Evolutionary conservation across 495 filamentous ascomycete genomes (phyloP), one percentile per base, ranked within the genome.

Genomic region (Neurospora hispaniola): DNA sequence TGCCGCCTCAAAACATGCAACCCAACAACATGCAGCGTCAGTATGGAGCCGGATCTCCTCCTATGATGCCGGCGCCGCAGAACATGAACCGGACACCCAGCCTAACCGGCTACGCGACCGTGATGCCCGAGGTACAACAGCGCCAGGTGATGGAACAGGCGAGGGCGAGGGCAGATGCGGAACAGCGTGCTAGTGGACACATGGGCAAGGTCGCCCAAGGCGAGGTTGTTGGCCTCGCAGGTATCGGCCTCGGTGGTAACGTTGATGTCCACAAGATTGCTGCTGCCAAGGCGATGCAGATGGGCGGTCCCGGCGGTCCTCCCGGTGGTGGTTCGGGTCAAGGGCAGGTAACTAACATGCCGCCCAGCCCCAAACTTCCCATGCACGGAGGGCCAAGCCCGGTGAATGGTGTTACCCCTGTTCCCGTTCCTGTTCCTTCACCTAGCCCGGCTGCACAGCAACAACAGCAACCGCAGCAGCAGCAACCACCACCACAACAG

Each of bases 111-210:
- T 82, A 80, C 54, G 78, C 79, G 1, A 81, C 80, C 2, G 80
- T 82, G 43, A 81, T 82, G 79, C 77, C 78, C 5, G 77, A 80
- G 42, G 75, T 76, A 12, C 80, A 81, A 54, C 81, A 82, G 71
- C 77, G 79, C 14, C 79, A 79, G 71, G 75, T 82, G 2, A 78
- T 85, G 82, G 81, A 85, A 42, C 85, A 85, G 75, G 83, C 83
- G 12, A 78, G 81, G 42, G 84, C 85, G 20, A 77, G 83, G 4
- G 82, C 83, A 39, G 81, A 82, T 69, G 83, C 82, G 1, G 80
- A 81, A 59, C 81, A 81, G 71, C 77, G 72, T 31, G 82, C 78
- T 6, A 78, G 73, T 59, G 78, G 79, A 5, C 78, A 80, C 72
- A 81, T 79, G 75, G 76, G 78, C 71, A 81, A 80, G 71, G 77